Percentiles rank a stretch among this genome's conserved stretches.
These are phyloP conservation scores for Ceratobasidium sp. DNA, from an alignment of 1,284 basidiomycete genomes.

Conservation along the genomic window DNA sequence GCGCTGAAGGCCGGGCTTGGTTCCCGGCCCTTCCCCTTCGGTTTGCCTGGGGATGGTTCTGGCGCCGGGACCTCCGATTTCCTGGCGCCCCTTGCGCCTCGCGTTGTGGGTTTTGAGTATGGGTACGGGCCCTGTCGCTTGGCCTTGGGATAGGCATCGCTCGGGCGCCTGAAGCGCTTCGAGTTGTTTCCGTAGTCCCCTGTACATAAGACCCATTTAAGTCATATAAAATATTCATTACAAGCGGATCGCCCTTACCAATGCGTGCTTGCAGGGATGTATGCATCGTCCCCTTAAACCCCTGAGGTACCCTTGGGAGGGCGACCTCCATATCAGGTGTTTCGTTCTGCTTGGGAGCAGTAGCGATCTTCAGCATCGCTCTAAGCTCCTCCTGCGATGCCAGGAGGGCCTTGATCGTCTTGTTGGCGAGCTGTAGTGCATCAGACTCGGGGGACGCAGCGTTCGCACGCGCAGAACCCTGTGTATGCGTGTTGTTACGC, in stretches of 20 bases:
- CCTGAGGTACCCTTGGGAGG: neutral
- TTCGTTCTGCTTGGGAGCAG: neutral
- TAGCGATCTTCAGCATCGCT: neutral
- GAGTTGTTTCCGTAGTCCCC: too few relatives aligned
- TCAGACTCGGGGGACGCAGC: neutral
- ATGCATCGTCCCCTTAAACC: neutral
- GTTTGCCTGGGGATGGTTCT: too few relatives aligned
- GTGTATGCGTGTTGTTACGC: neutral
- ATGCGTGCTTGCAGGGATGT: neutral
- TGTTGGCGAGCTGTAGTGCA: neutral
- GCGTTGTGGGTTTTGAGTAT: too few relatives aligned
- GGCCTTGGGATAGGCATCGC: too few relatives aligned
- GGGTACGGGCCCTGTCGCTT: too few relatives aligned
- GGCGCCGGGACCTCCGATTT: too few relatives aligned
- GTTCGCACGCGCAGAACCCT: neutral
- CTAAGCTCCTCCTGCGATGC: neutral
- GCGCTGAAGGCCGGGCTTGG: too few relatives aligned
- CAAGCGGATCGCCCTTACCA: neutral
- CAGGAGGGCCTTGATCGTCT: neutral
- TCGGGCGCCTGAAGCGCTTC: too few relatives aligned
- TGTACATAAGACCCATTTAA: constrained; percentile 1
- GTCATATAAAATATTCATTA: neutral
- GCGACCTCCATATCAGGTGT: neutral
- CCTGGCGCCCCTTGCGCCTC: too few relatives aligned
- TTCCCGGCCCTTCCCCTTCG: too few relatives aligned